phyloP scores from a whole-genome alignment of 495 filamentous ascomycete species.

The Penicillium paradoxum region DNA sequence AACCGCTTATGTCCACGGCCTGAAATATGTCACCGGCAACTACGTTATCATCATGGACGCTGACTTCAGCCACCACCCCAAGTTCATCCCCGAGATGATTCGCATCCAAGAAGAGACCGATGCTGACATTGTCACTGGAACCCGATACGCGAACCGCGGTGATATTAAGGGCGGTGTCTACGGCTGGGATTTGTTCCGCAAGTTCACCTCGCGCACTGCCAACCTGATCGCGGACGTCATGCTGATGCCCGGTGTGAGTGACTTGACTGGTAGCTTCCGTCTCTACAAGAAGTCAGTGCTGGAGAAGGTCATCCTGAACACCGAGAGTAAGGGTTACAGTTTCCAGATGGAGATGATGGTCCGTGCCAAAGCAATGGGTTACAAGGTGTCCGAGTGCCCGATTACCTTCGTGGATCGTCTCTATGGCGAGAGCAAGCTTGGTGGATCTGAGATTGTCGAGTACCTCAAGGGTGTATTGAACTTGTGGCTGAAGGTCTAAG shows the following conservation, averaged over 20 bases:
- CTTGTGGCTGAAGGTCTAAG: constrained; percentile 81
- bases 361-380: constrained; percentile 88
- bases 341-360: constrained; percentile 99
- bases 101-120: constrained; percentile 59
- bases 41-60: constrained; percentile 99
- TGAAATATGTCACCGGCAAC: constrained; percentile 82
- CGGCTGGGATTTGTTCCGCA: constrained; percentile 96
- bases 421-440: constrained; percentile 93
- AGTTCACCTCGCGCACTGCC: constrained; percentile 82
- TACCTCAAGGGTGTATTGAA: constrained; percentile 90
- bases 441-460: constrained; percentile 94
- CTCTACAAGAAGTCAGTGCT: constrained; percentile 89
- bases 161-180: constrained; percentile 77
- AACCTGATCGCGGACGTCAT: constrained; percentile 96
- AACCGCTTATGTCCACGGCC: constrained; percentile 93
- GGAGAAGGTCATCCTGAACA: constrained; percentile 78
- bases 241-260: constrained; percentile 89
- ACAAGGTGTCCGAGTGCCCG: constrained; percentile 84
- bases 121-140: constrained; percentile 96
- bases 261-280: constrained; percentile 90
- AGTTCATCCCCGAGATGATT: constrained; percentile 91
- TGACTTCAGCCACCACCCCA: constrained; percentile 97
- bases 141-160: constrained; percentile 70
- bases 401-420: constrained; percentile 94
- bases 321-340: constrained; percentile 91